A percentile compares a stretch with the other conserved stretches of the same genome.
These are phyloP conservation scores for Puccinia novopanici DNA, from an alignment of 1,284 basidiomycete genomes.

Conservation along the genomic window DNA sequence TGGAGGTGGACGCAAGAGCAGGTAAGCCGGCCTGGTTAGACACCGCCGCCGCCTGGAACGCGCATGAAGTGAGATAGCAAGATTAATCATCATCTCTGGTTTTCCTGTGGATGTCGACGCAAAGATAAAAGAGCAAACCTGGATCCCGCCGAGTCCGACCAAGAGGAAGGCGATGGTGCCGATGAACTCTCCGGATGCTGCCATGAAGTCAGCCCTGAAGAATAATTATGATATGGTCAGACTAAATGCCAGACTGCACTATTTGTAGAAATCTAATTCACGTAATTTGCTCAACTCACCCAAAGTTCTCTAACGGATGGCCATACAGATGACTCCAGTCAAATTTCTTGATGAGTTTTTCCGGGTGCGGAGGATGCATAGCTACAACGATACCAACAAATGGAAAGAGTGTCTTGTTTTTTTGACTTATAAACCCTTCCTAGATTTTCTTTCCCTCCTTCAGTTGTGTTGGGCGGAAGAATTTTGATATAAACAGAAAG, in stretches of 20 bases:
- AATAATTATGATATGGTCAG: background rate
- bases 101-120: background rate
- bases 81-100: background rate
- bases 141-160: constrained; percentile 49
- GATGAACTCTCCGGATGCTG: constrained; percentile 44
- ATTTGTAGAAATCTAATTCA: background rate
- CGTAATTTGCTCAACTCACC: constrained; percentile 7
- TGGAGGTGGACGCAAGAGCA: background rate
- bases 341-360: constrained; percentile 22
- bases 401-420: background rate
- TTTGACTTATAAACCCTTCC: background rate
- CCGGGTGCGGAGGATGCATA: constrained; percentile 7
- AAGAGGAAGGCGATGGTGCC: constrained; percentile 44
- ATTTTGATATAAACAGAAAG: no score
- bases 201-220: constrained; percentile 39
- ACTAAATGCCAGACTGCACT: background rate
- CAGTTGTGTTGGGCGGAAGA: no score
- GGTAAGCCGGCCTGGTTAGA: constrained; percentile 32
- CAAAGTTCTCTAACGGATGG: constrained; percentile 21
- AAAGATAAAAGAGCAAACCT: constrained; percentile 26
- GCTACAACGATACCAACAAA: background rate
- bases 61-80: background rate
- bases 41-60: constrained; percentile 1
- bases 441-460: no score
- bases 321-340: constrained; percentile 31